Conservation (phyloP, 805 yeast genomes). For the Candida mattraensis region DNA sequence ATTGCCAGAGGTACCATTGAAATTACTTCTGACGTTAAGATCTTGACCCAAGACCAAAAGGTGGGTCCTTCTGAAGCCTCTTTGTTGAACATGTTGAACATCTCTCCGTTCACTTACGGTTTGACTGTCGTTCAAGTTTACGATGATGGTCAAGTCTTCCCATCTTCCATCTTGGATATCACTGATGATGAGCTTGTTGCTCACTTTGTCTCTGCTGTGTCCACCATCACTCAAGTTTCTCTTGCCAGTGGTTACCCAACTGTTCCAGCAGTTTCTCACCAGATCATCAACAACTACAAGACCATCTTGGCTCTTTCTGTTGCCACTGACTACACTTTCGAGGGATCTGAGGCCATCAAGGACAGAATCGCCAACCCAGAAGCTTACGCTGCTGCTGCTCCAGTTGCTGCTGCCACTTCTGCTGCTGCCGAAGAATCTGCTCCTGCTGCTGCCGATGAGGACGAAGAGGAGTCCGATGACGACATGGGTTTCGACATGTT, state of each 20-base stretch:
- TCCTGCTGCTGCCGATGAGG: constrained; percentile 74
- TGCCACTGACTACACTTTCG: constrained; percentile 98
- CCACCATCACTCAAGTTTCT: constrained; percentile 92
- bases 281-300: constrained; percentile 98
- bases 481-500: constrained; percentile 99
- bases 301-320: constrained; percentile 95
- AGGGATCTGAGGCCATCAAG: constrained; percentile 98
- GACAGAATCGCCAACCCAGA: constrained; percentile 99
- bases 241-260: constrained; percentile 99
- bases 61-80: constrained; percentile 99
- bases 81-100: constrained; percentile 98
- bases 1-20: constrained; percentile 99
- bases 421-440: constrained; percentile 59
- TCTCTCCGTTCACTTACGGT: constrained; percentile 99
- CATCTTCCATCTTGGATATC: constrained; percentile 94
- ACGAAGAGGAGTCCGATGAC: constrained; percentile 59
- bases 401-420: constrained; percentile 85
- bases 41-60: constrained; percentile 78
- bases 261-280: constrained; percentile 98
- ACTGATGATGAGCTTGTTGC: constrained; percentile 93
- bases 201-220: constrained; percentile 90
- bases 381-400: constrained; percentile 99
- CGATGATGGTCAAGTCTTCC: constrained; percentile 98
- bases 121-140: constrained; percentile 93
- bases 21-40: constrained; percentile 95